Conservation (phyloP, 2,329 filamentous ascomycete genomes). For the Pseudocercospora macadamiae region DNA sequence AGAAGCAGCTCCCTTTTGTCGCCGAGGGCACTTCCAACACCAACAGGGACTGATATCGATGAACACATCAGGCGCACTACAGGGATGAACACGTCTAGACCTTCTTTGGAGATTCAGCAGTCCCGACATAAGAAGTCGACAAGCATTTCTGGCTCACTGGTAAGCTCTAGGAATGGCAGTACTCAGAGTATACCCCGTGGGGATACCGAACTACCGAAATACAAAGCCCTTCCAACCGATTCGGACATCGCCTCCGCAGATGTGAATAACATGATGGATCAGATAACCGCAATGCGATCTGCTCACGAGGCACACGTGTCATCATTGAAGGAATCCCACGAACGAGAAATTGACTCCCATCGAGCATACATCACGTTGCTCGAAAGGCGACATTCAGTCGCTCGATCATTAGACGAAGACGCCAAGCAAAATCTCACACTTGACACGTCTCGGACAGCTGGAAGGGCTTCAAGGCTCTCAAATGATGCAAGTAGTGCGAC, state of each 20-base stretch:
- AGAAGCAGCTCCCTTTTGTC: background rate
- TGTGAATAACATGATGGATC: slow-evolving; percentile 24
- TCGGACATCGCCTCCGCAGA: background rate
- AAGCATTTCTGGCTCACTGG: background rate
- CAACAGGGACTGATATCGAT: too few species aligned
- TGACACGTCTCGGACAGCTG: too few species aligned
- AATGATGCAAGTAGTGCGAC: too few species aligned
- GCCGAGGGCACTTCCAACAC: too few species aligned
- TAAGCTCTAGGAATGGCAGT: background rate
- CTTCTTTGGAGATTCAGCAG: background rate
- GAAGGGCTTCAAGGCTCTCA: too few species aligned
- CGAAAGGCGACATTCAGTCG: slow-evolving; percentile 30
- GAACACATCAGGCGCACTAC: too few species aligned
- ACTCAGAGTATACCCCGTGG: background rate
- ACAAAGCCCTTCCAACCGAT: too few species aligned
- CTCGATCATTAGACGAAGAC: too few species aligned
- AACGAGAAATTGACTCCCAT: slow-evolving; percentile 44
- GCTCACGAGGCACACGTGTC: slow-evolving; percentile 45
- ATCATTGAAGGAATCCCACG: slow-evolving; percentile 43
- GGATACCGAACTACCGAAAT: too few species aligned
- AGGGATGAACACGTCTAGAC: too few species aligned
- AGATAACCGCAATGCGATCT: slow-evolving; percentile 41
- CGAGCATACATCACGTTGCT: slow-evolving; percentile 43
- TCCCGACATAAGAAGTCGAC: slow-evolving; percentile 5
- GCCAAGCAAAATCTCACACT: too few species aligned